A percentile compares a stretch with the other conserved stretches of the same genome.
Conservation (phyloP, 768 basidiomycete genomes). For the Tricholoma terreum region DNA sequence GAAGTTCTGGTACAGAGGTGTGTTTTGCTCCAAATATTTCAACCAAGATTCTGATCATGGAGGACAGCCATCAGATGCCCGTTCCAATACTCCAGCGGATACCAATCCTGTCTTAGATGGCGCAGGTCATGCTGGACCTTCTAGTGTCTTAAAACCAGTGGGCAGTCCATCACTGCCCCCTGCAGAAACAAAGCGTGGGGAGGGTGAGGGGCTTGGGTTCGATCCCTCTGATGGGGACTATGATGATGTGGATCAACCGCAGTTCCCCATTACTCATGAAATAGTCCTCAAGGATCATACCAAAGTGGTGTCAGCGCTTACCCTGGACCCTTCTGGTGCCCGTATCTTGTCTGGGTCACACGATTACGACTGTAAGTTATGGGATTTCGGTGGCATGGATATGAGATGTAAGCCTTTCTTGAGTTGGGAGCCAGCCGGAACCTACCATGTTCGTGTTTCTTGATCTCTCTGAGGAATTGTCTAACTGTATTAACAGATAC, state of each 20-base stretch:
- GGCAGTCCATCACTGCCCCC: constrained; percentile 18
- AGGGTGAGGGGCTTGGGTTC: constrained; percentile 50
- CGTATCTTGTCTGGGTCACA: constrained; percentile 88
- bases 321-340: constrained; percentile 92
- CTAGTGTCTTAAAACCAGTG: background rate
- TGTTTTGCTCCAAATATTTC: constrained; percentile 5
- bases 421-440: constrained; percentile 92
- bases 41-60: background rate
- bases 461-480: background rate
- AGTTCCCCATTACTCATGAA: constrained; percentile 90
- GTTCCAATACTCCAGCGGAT: constrained; percentile 1
- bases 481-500: constrained; percentile 51
- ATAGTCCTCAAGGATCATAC: constrained; percentile 90
- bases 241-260: constrained; percentile 48
- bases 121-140: constrained; percentile 3
- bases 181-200: constrained; percentile 15
- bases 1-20: constrained; percentile 42
- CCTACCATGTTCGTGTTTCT: constrained; percentile 69
- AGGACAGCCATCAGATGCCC: background rate
- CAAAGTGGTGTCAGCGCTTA: constrained; percentile 91
- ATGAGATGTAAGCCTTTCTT: constrained; percentile 89
- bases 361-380: constrained; percentile 97
- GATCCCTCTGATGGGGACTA: constrained; percentile 49
- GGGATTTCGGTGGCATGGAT: constrained; percentile 99
- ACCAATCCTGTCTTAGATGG: background rate